phyloP scores from a whole-genome alignment of 768 basidiomycete genomes.

The Filobasidium wieringae region DNA sequence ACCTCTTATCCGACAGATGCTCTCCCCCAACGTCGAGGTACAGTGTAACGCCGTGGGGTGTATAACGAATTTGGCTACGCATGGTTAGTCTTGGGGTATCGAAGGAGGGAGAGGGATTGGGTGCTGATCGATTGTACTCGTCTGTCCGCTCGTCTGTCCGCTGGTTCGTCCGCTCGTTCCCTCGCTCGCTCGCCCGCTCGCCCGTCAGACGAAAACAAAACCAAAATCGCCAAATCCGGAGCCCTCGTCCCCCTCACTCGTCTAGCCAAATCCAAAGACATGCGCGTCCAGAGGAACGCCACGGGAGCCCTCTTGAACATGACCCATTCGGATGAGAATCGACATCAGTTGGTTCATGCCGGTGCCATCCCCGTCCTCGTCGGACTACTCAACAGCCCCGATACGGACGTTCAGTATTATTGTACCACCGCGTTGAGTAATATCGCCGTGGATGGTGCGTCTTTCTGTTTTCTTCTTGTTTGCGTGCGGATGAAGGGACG shows the following conservation, averaged over 20 bases:
- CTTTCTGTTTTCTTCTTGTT: neutral
- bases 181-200: neutral
- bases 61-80: conserved; percentile 95
- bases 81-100: conserved; percentile 51
- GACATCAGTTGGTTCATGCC: conserved; percentile 94
- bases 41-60: conserved; percentile 99
- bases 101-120: too few relatives aligned
- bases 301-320: conserved; percentile 96
- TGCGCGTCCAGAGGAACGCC: conserved; percentile 97
- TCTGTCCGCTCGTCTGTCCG: neutral
- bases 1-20: conserved; percentile 96
- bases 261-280: conserved; percentile 92
- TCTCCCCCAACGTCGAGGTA: conserved; percentile 95
- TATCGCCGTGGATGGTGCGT: conserved; percentile 85
- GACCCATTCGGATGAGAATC: conserved; percentile 96
- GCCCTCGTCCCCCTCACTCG: conserved; percentile 95
- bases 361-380: conserved; percentile 97
- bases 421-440: conserved; percentile 97
- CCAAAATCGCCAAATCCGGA: conserved; percentile 97
- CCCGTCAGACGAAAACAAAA: conserved; percentile 91
- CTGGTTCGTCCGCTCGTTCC: neutral
- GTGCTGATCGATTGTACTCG: too few relatives aligned
- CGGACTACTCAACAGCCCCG: conserved; percentile 79
- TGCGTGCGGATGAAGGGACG: neutral
- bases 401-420: conserved; percentile 99